Evolutionary conservation across 192 early-diverging fungal genomes (phyloP).

Genomic region (Globomyces pollinis-pini): DNA sequence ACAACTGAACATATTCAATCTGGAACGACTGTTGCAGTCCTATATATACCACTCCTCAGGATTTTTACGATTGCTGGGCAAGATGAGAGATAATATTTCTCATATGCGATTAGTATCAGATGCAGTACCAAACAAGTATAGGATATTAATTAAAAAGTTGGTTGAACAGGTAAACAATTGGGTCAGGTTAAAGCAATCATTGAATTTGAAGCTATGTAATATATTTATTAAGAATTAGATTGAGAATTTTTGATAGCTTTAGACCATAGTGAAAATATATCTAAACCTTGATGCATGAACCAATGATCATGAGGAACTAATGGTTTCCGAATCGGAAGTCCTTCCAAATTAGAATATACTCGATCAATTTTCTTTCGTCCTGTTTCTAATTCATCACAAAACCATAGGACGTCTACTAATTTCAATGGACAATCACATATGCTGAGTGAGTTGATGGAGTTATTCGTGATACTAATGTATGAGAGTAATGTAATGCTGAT

Average conservation of each 20-base stretch:
- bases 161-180: too few species aligned
- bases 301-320: not conserved
- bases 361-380: not conserved
- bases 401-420: not conserved
- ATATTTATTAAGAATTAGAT: too few species aligned
- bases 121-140: constrained; percentile 74
- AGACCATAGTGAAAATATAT: constrained; percentile 8
- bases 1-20: not conserved
- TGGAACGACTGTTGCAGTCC: constrained; percentile 19
- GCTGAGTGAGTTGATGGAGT: not conserved
- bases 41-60: constrained; percentile 87
- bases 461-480: not conserved
- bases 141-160: constrained; percentile 78
- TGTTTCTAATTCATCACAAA: not conserved
- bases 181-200: too few species aligned
- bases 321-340: not conserved
- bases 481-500: not conserved
- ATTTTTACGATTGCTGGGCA: constrained; percentile 76
- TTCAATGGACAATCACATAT: not conserved
- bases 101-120: constrained; percentile 71
- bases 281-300: constrained; percentile 1
- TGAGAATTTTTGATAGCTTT: not conserved
- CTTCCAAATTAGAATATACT: not conserved
- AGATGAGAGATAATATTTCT: constrained; percentile 55
- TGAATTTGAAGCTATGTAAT: too few species aligned